Conservation (phyloP, 208 protist species). For the Trypanosoma grayi region DNA sequence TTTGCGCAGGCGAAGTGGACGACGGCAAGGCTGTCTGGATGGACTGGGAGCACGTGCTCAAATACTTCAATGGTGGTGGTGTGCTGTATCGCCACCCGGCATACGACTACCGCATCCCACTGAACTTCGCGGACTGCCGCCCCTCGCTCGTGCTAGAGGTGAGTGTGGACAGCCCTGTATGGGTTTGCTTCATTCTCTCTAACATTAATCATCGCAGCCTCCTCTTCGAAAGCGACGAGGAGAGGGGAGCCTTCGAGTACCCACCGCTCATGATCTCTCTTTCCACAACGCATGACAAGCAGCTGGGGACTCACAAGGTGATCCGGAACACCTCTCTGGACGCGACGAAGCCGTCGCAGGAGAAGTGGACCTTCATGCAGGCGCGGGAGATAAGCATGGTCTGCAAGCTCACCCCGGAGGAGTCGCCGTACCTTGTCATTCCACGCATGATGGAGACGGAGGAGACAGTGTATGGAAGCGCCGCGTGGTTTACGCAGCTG, state of each 20-base stretch:
- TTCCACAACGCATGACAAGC: slow-evolving; percentile 25
- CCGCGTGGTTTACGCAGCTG: slow-evolving; percentile 35
- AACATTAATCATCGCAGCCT: slow-evolving; percentile 64
- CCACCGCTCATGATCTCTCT: slow-evolving; percentile 83
- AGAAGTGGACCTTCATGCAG: slow-evolving; percentile 78
- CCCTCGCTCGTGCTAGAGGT: slow-evolving; percentile 65
- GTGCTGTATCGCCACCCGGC: slow-evolving; percentile 49
- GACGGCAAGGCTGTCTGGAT: slow-evolving; percentile 63
- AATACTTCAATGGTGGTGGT: slow-evolving; percentile 77
- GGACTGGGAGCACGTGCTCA: slow-evolving; percentile 57
- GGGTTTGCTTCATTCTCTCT: slow-evolving; percentile 51
- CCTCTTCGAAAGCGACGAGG: slow-evolving; percentile 31
- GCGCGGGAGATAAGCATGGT: slow-evolving; percentile 77
- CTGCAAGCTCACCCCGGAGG: slow-evolving; percentile 44
- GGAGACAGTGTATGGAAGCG: slow-evolving; percentile 28
- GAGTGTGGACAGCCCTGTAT: slow-evolving; percentile 37
- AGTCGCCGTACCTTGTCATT: slow-evolving; percentile 64
- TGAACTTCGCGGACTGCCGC: slow-evolving; percentile 64
- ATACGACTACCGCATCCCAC: slow-evolving; percentile 65
- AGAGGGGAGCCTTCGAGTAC: slow-evolving; percentile 48
- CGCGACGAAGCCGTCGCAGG: slow-evolving; percentile 40
- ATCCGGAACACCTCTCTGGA: slow-evolving; percentile 61
- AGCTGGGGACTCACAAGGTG: slow-evolving; percentile 37
- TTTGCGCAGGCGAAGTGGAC: slow-evolving; percentile 23
- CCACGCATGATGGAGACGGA: slow-evolving; percentile 73